phyloP scores from a whole-genome alignment of 1,284 basidiomycete species.

The Cryptococcus floricola region DNA sequence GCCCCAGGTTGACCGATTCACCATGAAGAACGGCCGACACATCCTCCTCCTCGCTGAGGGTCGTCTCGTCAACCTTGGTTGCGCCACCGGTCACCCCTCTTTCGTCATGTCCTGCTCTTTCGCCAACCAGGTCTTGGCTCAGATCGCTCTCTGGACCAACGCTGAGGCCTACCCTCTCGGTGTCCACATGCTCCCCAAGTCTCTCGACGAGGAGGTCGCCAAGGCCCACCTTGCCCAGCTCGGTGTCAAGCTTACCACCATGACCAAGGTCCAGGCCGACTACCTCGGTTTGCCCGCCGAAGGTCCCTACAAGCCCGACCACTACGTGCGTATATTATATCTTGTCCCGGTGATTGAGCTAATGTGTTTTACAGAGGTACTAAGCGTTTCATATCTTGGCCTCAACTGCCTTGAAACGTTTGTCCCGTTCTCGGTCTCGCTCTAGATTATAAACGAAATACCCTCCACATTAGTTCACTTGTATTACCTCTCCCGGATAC shows the following conservation, averaged over 20 bases:
- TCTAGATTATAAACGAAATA: background rate
- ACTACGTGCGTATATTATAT: constrained; percentile 54
- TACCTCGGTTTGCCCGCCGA: constrained; percentile 88
- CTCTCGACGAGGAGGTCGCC: constrained; percentile 97
- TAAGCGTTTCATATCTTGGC: constrained; percentile 26
- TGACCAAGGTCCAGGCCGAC: constrained; percentile 72
- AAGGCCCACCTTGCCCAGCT: constrained; percentile 87
- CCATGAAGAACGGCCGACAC: constrained; percentile 85
- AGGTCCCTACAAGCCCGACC: constrained; percentile 89
- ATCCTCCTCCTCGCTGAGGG: constrained; percentile 97
- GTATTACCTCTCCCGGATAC: background rate
- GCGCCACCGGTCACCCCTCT: constrained; percentile 83
- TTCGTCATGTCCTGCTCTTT: constrained; percentile 98
- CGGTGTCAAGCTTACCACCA: constrained; percentile 87
- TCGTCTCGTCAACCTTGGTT: constrained; percentile 98
- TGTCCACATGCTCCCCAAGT: constrained; percentile 95
- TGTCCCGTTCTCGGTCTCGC: constrained; percentile 5
- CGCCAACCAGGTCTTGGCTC: constrained; percentile 96
- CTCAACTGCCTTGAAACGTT: constrained; percentile 29
- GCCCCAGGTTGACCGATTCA: constrained; percentile 98
- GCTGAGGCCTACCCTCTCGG: constrained; percentile 77
- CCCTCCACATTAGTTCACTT: background rate
- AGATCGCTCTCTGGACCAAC: constrained; percentile 97
- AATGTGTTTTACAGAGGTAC: constrained; percentile 20
- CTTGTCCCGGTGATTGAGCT: constrained; percentile 2